A percentile compares a stretch with the other conserved stretches of the same genome.
Evolutionary conservation across 306 rosid genomes (phyloP).

Genomic region (Quercus aquifolioides): DNA sequence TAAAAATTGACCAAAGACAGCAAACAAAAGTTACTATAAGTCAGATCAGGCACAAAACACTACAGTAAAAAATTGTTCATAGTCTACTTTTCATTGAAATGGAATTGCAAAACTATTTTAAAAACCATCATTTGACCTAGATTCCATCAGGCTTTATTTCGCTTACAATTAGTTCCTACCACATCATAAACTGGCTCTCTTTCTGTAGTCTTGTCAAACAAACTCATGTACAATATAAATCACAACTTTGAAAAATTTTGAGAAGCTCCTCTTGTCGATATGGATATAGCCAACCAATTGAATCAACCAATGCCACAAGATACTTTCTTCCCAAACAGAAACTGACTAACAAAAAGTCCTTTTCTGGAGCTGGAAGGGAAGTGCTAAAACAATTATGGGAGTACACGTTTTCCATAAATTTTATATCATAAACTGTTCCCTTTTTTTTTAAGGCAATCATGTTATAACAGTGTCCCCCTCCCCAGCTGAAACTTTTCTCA

Average conservation of each 20-base stretch:
- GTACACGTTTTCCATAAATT: not conserved
- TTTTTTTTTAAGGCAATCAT: not conserved
- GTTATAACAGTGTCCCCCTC: not conserved
- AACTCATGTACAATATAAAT: not conserved
- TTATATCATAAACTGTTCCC: not conserved
- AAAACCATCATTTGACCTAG: not conserved
- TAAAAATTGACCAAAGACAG: not conserved
- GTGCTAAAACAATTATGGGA: not conserved
- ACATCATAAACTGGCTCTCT: not conserved
- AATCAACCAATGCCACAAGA: not conserved
- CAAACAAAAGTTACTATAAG: not conserved
- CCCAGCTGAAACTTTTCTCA: not conserved
- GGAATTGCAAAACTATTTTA: not conserved
- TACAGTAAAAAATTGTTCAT: not conserved
- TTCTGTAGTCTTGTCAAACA: not conserved
- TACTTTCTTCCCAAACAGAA: not conserved
- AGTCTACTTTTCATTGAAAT: not conserved
- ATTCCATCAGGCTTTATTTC: not conserved
- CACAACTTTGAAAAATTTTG: not conserved
- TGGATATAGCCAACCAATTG: not conserved
- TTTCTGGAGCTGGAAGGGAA: not conserved
- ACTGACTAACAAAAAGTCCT: not conserved
- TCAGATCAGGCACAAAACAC: not conserved
- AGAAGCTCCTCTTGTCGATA: not conserved
- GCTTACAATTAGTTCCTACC: not conserved